phyloP scores from a whole-genome alignment of 495 filamentous ascomycete species.

The Evansstolkia leycettana region DNA sequence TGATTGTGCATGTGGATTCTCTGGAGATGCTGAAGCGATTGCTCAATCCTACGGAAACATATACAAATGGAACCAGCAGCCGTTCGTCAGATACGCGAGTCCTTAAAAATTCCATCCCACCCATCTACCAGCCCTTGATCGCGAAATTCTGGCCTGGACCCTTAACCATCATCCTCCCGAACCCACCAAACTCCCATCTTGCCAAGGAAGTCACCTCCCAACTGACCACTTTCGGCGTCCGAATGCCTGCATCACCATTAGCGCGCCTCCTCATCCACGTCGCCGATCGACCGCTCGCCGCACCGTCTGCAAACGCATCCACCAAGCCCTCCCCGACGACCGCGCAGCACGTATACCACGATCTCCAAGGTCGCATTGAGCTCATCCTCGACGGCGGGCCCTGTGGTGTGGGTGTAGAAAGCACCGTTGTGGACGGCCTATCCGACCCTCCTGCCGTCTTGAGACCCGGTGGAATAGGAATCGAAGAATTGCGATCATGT shows the following conservation, averaged over 20 bases:
- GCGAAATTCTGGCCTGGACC: constrained; percentile 87
- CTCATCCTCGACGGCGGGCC: constrained; percentile 82
- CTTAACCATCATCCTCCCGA: constrained; percentile 79
- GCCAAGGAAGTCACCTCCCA: constrained; percentile 82
- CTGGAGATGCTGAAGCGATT: constrained; percentile 63
- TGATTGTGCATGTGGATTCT: constrained; percentile 86
- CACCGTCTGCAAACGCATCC: constrained; percentile 87
- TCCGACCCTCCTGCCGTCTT: constrained; percentile 69
- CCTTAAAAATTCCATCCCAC: constrained; percentile 46
- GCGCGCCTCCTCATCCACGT: constrained; percentile 74
- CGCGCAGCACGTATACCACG: constrained; percentile 76
- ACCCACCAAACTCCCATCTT: constrained; percentile 53
- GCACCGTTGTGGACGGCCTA: constrained; percentile 90
- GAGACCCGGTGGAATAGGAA: constrained; percentile 79
- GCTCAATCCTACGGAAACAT: constrained; percentile 24
- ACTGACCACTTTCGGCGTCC: constrained; percentile 72
- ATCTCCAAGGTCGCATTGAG: constrained; percentile 74
- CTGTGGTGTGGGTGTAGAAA: constrained; percentile 84
- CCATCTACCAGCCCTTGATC: constrained; percentile 74
- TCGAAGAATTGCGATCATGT: constrained; percentile 64
- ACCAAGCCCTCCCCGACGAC: constrained; percentile 85
- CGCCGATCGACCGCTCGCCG: constrained; percentile 70
- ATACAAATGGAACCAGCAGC: constrained; percentile 4
- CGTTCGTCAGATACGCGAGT: constrained; percentile 14
- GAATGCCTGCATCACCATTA: constrained; percentile 77